phyloP scores from a whole-genome alignment of 2,329 filamentous ascomycete genomes.

The Alternaria alternata region DNA sequence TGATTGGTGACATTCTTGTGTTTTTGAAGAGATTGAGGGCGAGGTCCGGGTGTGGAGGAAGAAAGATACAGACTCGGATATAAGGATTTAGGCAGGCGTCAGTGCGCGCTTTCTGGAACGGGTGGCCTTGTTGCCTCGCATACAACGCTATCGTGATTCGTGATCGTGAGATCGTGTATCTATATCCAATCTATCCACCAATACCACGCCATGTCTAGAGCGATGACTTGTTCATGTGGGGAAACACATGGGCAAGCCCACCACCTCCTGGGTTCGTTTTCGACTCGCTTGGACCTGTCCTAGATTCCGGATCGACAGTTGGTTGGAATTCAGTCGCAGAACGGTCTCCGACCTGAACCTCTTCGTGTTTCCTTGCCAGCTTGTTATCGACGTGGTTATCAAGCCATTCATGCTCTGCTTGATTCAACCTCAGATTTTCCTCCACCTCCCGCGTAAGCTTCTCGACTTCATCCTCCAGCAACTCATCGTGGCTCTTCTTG shows the following conservation, averaged over 20 bases:
- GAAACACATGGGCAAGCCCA: slow-evolving; percentile 42
- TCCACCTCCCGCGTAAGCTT: slow-evolving; percentile 67
- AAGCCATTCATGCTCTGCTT: slow-evolving; percentile 45
- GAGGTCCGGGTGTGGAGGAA: not conserved
- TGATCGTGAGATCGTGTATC: slow-evolving; percentile 7
- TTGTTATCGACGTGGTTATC: slow-evolving; percentile 44
- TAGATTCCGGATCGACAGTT: slow-evolving; percentile 13
- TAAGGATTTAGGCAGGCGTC: slow-evolving; percentile 1
- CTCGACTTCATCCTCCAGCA: slow-evolving; percentile 65
- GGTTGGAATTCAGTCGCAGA: slow-evolving; percentile 7
- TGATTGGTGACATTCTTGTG: not conserved
- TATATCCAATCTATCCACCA: not conserved
- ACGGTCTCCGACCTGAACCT: not conserved
- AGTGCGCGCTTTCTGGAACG: slow-evolving; percentile 1
- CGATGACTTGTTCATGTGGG: slow-evolving; percentile 57
- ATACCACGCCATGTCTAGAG: slow-evolving; percentile 14
- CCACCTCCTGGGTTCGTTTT: slow-evolving; percentile 13
- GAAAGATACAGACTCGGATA: not conserved
- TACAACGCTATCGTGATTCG: not conserved
- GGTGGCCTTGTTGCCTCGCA: slow-evolving; percentile 1
- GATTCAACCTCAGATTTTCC: slow-evolving; percentile 54
- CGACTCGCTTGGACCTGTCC: slow-evolving; percentile 6
- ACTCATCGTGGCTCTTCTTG: slow-evolving; percentile 62
- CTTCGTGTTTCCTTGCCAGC: slow-evolving; percentile 28
- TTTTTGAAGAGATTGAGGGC: not conserved